Percentiles rank a stretch among this genome's conserved stretches.
phyloP scores from a whole-genome alignment of 768 basidiomycete genomes.

The Boletus rufocinnamomeus region DNA sequence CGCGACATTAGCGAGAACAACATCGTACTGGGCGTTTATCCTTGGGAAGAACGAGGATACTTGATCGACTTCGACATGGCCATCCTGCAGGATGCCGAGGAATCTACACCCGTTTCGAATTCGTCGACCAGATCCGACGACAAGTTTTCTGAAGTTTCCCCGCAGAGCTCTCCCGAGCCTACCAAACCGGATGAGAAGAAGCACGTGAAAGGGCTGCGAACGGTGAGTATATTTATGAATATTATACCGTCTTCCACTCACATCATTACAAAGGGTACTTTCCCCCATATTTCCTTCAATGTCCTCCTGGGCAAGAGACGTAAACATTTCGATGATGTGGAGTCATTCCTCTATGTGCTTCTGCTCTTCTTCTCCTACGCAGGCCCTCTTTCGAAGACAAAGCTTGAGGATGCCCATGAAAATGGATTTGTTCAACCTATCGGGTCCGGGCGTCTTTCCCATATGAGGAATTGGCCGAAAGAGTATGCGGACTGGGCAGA shows the following conservation, averaged over 20 bases:
- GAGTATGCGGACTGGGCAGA: constrained; percentile 3
- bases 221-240: no score
- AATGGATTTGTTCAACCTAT: not conserved
- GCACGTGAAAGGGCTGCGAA: not conserved
- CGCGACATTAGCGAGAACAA: not conserved
- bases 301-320: constrained; percentile 6
- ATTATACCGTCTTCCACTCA: not conserved
- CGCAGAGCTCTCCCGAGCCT: no score
- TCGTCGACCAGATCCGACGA: not conserved
- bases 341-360: constrained; percentile 21
- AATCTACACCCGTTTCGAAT: not conserved
- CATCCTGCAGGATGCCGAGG: not conserved
- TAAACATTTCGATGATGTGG: constrained; percentile 15
- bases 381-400: not conserved
- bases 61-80: constrained; percentile 35
- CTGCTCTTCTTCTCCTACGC: constrained; percentile 17
- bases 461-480: constrained; percentile 10
- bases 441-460: constrained; percentile 1
- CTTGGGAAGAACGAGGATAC: not conserved
- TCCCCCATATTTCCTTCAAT: constrained; percentile 16
- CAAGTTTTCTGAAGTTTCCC: not conserved
- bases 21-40: not conserved
- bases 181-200: not conserved
- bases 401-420: not conserved
- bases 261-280: not conserved